phyloP scores from a whole-genome alignment of 2,329 filamentous ascomycete genomes.

The Penicillium paneum region DNA sequence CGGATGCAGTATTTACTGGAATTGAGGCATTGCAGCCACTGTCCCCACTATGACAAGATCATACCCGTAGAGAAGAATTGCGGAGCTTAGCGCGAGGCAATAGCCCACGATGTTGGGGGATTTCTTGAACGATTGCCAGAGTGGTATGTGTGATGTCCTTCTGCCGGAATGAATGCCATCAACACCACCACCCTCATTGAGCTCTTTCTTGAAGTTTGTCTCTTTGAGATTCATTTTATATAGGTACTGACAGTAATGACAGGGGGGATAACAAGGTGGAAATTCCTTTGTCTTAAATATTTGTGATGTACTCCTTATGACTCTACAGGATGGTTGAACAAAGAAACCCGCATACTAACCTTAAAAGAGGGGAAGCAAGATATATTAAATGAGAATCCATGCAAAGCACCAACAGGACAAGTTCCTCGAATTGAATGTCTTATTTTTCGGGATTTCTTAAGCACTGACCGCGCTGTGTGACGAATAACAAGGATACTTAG shows the following conservation, averaged over 20 bases:
- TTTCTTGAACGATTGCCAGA: slow-evolving; percentile 17
- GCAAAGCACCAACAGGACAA: not conserved
- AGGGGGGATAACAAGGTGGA: not conserved
- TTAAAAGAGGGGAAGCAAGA: not conserved
- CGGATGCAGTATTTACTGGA: slow-evolving; percentile 20
- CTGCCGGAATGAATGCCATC: not conserved
- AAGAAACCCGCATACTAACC: not conserved
- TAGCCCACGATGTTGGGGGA: slow-evolving; percentile 17
- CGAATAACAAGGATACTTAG: not conserved
- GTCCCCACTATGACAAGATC: slow-evolving; percentile 29
- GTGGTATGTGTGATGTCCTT: slow-evolving; percentile 6
- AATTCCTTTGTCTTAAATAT: not conserved
- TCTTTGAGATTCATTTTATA: not conserved
- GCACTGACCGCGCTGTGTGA: not conserved
- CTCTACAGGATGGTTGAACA: not conserved
- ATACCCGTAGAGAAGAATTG: slow-evolving; percentile 28
- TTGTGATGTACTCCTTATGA: too few species aligned
- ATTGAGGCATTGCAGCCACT: slow-evolving; percentile 27
- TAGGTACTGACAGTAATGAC: not conserved
- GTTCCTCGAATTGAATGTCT: not conserved
- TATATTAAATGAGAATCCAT: slow-evolving; percentile 2
- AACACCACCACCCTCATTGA: slow-evolving; percentile 5
- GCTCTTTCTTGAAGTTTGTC: not conserved
- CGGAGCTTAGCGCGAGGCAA: slow-evolving; percentile 19
- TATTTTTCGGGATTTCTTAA: not conserved